phyloP scores from a whole-genome alignment of 352 stramenopile species.

The Pythium dissotocum region DNA sequence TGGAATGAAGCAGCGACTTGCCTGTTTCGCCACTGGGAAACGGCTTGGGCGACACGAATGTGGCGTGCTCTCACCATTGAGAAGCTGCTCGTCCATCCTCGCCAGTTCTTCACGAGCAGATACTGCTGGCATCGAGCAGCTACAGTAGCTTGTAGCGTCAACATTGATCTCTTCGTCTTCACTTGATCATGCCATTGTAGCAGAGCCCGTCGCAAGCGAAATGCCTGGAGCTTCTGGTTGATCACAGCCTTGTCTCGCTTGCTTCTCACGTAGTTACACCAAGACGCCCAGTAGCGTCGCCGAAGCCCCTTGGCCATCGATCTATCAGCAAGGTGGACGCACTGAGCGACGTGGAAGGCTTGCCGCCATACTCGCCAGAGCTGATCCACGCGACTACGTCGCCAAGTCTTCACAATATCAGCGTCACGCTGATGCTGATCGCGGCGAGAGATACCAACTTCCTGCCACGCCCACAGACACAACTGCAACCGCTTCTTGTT shows the following conservation, averaged over 20 bases:
- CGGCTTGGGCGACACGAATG: not conserved
- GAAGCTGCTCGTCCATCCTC: slow-evolving; percentile 6
- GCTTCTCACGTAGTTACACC: not conserved
- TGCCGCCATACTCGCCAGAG: slow-evolving; percentile 15
- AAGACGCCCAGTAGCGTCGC: not conserved
- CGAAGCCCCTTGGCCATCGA: not conserved
- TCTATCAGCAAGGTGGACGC: slow-evolving; percentile 16
- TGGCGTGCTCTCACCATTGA: slow-evolving; percentile 1
- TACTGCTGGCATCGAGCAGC: not conserved
- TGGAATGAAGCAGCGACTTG: slow-evolving; percentile 8
- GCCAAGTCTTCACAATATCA: not conserved
- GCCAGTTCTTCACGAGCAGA: slow-evolving; percentile 3
- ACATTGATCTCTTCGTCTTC: not conserved
- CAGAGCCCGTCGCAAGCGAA: not conserved
- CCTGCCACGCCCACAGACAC: slow-evolving; percentile 11
- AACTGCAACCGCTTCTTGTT: not conserved
- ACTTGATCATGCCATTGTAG: not conserved
- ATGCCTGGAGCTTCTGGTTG: not conserved
- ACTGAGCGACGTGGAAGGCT: slow-evolving; percentile 13
- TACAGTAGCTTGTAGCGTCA: not conserved
- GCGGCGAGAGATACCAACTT: not conserved
- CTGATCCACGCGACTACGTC: not conserved
- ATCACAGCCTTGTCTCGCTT: not conserved
- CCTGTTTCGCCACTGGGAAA: slow-evolving; percentile 16
- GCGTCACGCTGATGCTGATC: not conserved